These are phyloP conservation scores for Mortierella sp. DNA, from an alignment of 371 early-diverging fungal species.

Conservation along the genomic window DNA sequence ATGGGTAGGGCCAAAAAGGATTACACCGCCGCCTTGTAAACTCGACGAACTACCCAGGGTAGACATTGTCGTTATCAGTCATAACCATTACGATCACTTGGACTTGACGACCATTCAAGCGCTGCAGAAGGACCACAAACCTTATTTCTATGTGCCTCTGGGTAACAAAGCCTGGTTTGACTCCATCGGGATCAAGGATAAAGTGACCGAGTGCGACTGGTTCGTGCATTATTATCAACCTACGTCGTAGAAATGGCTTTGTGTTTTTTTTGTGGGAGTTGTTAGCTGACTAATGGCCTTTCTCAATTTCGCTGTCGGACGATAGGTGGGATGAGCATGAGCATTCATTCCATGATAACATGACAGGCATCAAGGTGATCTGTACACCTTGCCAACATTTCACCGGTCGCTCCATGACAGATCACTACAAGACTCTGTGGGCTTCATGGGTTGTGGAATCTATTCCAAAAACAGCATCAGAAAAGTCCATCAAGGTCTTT, in stretches of 20 bases:
- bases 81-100: constrained; percentile 86
- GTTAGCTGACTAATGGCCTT: neutral
- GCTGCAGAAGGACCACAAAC: constrained; percentile 59
- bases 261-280: neutral
- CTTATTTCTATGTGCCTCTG: constrained; percentile 78
- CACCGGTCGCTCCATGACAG: constrained; percentile 71
- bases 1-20: constrained; percentile 73
- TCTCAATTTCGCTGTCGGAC: neutral
- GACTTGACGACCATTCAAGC: constrained; percentile 67
- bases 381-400: constrained; percentile 87
- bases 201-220: constrained; percentile 80
- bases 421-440: constrained; percentile 81
- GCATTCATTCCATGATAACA: constrained; percentile 45
- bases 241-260: too few relatives aligned
- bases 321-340: constrained; percentile 71
- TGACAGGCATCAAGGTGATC: constrained; percentile 55
- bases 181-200: constrained; percentile 59
- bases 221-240: too few relatives aligned
- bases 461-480: constrained; percentile 34
- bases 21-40: constrained; percentile 72
- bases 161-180: constrained; percentile 77
- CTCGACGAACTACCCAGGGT: constrained; percentile 73
- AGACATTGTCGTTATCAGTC: constrained; percentile 79
- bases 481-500: constrained; percentile 62
- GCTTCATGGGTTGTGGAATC: constrained; percentile 73